Base-by-base conservation (phyloP, 2,329 filamentous ascomycete genomes). In the Neofusicoccum parvum region DNA sequence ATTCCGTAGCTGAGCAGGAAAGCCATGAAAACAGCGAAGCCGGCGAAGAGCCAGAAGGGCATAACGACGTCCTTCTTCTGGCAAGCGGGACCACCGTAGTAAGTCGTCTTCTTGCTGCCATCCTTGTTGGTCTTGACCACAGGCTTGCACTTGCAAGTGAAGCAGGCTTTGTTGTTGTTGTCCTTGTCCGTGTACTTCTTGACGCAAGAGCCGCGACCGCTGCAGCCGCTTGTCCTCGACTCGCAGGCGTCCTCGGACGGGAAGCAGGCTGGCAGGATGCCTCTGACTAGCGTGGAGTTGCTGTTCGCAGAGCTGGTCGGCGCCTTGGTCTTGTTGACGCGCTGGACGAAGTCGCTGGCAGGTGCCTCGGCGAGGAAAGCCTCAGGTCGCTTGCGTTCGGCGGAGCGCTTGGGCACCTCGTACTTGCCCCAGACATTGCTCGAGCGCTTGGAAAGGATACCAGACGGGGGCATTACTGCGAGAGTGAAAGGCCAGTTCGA, bases 21-120 rank as follows among this genome's bases (percentile, higher is more conserved):
- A 1, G 95, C 80, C 68, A 96, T 82, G 43, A 88, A 79, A 54
- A 97, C 80, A 3, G 87, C 89, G 71, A 95, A 90, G 7, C 89
- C 88, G 12, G 87, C 86, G 72, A 99, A 88, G 59, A 99, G 81
- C 87, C 93, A 96, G 80, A 99, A 98, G 5, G 91, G 89, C 34
- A 89, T 86, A 76, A 92, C 96, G 62, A 98, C 83, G 74, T 99
- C 94, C 77, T 90, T 86, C 87, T 98, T 99, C 75, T 95, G 88
- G 81, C 95, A 99, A 53, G 90, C 90, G 43, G 87, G 82, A 15
- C 95, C 95, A 58, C 89, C 94, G 92, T 93, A 98, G 74, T 89
- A 85, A 0, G 87, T 87, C 14, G 88, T 87, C 77, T 88, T 88
- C 43, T 84, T 81, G 15, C 79, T 82, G 50, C 83, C 81, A 60